phyloP scores from a whole-genome alignment of 2,329 filamentous ascomycete genomes.

The Periconia sp. region DNA sequence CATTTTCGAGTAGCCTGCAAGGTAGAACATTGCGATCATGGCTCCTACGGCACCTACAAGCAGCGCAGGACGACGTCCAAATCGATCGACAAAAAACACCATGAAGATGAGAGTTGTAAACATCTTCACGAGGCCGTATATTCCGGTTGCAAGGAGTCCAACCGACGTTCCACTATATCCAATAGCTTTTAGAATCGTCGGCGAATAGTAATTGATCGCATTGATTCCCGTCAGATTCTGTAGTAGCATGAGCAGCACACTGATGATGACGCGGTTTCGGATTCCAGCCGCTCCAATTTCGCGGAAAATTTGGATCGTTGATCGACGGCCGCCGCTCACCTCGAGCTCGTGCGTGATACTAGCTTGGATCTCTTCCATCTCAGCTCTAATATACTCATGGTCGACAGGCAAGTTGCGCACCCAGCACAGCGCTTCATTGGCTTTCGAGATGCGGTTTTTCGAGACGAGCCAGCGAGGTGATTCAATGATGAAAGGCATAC shows the following conservation, averaged over 20 bases:
- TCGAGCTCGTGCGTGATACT: constrained; percentile 34
- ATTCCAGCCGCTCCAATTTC: constrained; percentile 34
- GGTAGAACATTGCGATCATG: constrained; percentile 58
- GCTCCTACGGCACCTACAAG: constrained; percentile 58
- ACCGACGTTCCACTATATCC: constrained; percentile 52
- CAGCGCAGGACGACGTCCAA: constrained; percentile 49
- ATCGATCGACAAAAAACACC: constrained; percentile 47
- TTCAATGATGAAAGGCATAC: constrained; percentile 47
- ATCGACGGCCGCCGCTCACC: constrained; percentile 36
- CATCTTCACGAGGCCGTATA: constrained; percentile 54
- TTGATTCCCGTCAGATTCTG: constrained; percentile 46
- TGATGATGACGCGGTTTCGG: constrained; percentile 47
- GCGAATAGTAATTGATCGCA: constrained; percentile 46
- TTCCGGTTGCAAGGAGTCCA: constrained; percentile 56
- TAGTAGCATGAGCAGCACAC: constrained; percentile 46
- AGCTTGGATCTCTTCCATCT: constrained; percentile 55
- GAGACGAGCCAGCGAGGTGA: constrained; percentile 39
- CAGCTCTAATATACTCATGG: constrained; percentile 54
- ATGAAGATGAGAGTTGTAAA: constrained; percentile 50
- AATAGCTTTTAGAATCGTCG: constrained; percentile 48
- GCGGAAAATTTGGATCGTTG: constrained; percentile 42
- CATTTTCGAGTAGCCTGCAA: constrained; percentile 54
- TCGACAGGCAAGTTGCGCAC: constrained; percentile 54
- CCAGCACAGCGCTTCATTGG: constrained; percentile 48
- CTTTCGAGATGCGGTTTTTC: constrained; percentile 45